Evolutionary conservation across 163 green algal species (phyloP).

Genomic region (Volvox carteri): DNA sequence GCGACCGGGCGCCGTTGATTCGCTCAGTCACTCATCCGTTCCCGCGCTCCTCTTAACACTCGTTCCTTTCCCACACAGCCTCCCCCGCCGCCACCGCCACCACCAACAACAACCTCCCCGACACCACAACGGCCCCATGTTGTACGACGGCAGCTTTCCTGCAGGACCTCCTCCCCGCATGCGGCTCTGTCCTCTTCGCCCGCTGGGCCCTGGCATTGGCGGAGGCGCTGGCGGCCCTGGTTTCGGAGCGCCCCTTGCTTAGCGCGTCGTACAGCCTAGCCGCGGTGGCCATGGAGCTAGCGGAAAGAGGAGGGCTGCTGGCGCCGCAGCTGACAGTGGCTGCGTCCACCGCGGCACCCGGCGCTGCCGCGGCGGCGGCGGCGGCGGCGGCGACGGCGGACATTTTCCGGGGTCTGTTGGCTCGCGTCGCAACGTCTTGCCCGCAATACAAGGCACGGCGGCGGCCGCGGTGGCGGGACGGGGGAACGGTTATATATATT

Average conservation of each 20-base stretch:
- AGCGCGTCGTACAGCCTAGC: conserved; percentile 43
- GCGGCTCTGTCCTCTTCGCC: background rate
- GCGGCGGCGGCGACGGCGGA: conserved; percentile 21
- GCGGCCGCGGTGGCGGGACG: background rate
- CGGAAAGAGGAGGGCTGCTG: conserved; percentile 1
- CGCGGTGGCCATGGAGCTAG: conserved; percentile 3
- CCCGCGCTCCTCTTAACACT: no score
- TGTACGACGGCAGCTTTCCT: conserved; percentile 43
- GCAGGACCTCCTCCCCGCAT: conserved; percentile 2
- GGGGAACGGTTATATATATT: background rate
- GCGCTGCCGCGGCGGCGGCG: background rate
- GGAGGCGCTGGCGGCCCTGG: conserved; percentile 28
- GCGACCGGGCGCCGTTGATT: no score
- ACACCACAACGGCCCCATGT: no score
- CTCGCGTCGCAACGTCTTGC: conserved; percentile 10
- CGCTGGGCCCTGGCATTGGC: conserved; percentile 40
- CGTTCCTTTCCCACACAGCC: no score
- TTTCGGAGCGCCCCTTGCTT: conserved; percentile 36
- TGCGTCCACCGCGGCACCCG: background rate
- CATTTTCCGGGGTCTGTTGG: conserved; percentile 23
- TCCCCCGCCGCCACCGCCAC: no score
- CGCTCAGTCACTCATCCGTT: no score
- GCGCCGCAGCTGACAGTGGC: background rate
- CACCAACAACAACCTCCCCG: no score
- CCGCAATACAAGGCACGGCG: conserved; percentile 46